A percentile compares a stretch with the other conserved stretches of the same genome.
Conservation (phyloP, 1,284 basidiomycete genomes). For the Leccinum subspadiceum region DNA sequence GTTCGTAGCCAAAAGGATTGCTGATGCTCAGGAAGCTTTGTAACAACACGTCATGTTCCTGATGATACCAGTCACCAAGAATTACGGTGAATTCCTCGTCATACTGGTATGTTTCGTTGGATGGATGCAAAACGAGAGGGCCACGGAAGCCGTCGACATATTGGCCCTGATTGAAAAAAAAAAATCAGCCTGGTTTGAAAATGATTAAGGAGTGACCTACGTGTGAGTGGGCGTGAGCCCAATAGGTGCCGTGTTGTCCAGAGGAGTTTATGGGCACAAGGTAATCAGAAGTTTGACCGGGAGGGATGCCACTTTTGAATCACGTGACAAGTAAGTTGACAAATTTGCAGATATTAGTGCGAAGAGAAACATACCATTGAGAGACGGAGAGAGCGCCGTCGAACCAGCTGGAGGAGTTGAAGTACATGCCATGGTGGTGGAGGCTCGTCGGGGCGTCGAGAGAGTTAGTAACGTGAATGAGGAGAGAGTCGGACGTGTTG, state of each 20-base stretch:
- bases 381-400: constrained; percentile 84
- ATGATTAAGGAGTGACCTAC: constrained; percentile 33
- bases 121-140: constrained; percentile 73
- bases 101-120: constrained; percentile 65
- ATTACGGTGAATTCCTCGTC: constrained; percentile 92
- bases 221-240: constrained; percentile 77
- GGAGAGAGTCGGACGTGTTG: constrained; percentile 67
- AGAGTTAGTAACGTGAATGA: constrained; percentile 76
- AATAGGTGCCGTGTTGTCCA: constrained; percentile 83
- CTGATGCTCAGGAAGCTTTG: constrained; percentile 71
- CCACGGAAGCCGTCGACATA: constrained; percentile 86
- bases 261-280: constrained; percentile 72
- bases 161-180: constrained; percentile 55
- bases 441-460: constrained; percentile 63
- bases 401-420: constrained; percentile 82
- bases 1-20: constrained; percentile 85
- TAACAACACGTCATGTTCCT: constrained; percentile 64
- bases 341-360: neutral
- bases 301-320: constrained; percentile 75
- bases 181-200: neutral
- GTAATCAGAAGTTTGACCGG: constrained; percentile 73
- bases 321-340: neutral
- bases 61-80: constrained; percentile 85
- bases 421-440: constrained; percentile 93
- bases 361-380: constrained; percentile 62